A percentile compares a stretch with the other conserved stretches of the same genome.
Evolutionary conservation across 2,329 filamentous ascomycete species (phyloP).

Genomic region (Diaporthe sp.): DNA sequence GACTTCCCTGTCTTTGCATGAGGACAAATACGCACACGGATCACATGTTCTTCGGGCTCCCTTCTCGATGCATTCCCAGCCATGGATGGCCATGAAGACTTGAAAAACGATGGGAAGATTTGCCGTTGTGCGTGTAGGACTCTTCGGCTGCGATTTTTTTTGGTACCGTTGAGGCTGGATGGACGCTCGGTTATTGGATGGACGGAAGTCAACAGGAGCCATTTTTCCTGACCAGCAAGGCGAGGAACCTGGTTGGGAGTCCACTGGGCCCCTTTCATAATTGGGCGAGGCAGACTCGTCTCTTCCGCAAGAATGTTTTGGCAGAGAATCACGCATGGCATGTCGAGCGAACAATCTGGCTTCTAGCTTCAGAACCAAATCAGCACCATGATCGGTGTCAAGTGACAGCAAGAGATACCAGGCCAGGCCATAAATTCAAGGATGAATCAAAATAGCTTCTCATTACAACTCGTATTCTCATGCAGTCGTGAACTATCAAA

Average conservation of each 20-base stretch:
- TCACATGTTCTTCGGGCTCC: background rate
- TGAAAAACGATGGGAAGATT: background rate
- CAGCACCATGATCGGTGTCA: conserved; percentile 6
- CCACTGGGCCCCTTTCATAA: background rate
- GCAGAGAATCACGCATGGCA: conserved; percentile 8
- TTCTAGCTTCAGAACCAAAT: conserved; percentile 12
- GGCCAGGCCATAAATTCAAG: background rate
- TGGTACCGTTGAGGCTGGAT: background rate
- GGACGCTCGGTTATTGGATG: conserved; percentile 23
- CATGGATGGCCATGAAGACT: background rate
- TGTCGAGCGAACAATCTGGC: conserved; percentile 18
- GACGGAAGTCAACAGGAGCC: background rate
- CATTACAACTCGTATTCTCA: conserved; percentile 43
- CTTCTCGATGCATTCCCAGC: background rate
- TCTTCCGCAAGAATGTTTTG: background rate
- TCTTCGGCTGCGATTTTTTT: conserved; percentile 5
- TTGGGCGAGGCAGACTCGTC: background rate
- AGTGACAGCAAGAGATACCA: background rate
- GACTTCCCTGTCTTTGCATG: background rate
- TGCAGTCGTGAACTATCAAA: conserved; percentile 34
- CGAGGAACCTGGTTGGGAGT: background rate
- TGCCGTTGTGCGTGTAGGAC: background rate
- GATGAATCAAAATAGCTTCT: conserved; percentile 41
- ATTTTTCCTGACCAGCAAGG: background rate
- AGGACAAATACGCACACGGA: background rate